phyloP scores from a whole-genome alignment of 2,329 filamentous ascomycete genomes.

The Furcasterigmium sp. region DNA sequence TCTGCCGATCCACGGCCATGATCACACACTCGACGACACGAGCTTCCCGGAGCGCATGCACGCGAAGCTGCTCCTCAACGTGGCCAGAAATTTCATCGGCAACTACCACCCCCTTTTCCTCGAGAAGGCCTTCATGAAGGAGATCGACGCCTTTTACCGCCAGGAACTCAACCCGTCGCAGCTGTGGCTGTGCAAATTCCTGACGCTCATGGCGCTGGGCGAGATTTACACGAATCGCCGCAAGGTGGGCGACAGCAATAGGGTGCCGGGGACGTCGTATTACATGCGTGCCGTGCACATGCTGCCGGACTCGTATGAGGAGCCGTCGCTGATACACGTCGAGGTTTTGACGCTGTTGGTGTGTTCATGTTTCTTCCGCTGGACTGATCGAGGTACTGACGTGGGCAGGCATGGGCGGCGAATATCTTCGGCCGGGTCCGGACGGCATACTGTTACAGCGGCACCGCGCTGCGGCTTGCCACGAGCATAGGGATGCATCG shows the following conservation, averaged over 20 bases:
- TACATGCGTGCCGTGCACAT: slow-evolving; percentile 33
- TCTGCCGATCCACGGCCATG: background rate
- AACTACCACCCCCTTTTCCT: slow-evolving; percentile 26
- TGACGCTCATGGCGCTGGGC: slow-evolving; percentile 36
- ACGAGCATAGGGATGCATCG: slow-evolving; percentile 37
- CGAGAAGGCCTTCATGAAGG: slow-evolving; percentile 29
- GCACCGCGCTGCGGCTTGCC: slow-evolving; percentile 30
- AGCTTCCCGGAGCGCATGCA: slow-evolving; percentile 16
- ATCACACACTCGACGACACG: background rate
- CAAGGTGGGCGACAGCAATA: slow-evolving; percentile 15
- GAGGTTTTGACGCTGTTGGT: slow-evolving; percentile 34
- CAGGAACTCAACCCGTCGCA: slow-evolving; percentile 19
- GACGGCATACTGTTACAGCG: slow-evolving; percentile 25
- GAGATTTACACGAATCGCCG: slow-evolving; percentile 37
- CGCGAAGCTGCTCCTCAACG: slow-evolving; percentile 21
- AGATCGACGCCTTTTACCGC: slow-evolving; percentile 27
- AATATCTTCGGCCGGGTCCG: slow-evolving; percentile 27
- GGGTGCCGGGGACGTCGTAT: slow-evolving; percentile 35
- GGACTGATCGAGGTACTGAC: slow-evolving; percentile 19
- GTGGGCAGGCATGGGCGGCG: slow-evolving; percentile 18
- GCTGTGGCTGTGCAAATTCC: slow-evolving; percentile 36
- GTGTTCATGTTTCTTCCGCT: slow-evolving; percentile 15
- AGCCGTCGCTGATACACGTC: slow-evolving; percentile 36
- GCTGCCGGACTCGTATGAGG: slow-evolving; percentile 34
- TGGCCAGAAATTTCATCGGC: slow-evolving; percentile 21